Conservation (phyloP, 202 grass and related monocot species). For the Setaria italica region DNA sequence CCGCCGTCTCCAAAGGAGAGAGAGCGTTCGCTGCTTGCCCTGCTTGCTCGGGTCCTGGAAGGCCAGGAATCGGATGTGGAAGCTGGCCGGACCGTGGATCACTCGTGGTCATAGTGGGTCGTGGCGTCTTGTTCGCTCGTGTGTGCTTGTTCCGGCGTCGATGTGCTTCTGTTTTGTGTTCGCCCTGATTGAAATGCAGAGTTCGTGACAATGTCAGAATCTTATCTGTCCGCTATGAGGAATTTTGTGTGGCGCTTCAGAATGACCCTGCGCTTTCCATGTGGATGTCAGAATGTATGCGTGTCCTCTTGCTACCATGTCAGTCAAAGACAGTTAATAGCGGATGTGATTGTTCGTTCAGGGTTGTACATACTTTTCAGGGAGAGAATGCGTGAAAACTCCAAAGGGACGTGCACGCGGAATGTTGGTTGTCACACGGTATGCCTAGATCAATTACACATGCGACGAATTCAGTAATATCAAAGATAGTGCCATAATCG, state of each 20-base stretch:
- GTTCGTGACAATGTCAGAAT: slow-evolving; percentile 5
- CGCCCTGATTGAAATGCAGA: not conserved
- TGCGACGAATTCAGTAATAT: no score
- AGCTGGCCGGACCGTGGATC: slow-evolving; percentile 30
- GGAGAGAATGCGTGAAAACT: not conserved
- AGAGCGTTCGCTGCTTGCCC: slow-evolving; percentile 36
- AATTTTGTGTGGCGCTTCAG: not conserved
- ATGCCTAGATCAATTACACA: no score
- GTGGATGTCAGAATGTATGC: not conserved
- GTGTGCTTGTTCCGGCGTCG: not conserved
- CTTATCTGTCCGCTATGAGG: not conserved
- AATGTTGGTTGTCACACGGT: not conserved
- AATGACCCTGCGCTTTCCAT: not conserved
- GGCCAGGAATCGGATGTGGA: slow-evolving; percentile 33
- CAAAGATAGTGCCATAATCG: no score
- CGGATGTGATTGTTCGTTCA: not conserved
- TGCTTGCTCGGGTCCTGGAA: not conserved
- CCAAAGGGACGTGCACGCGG: not conserved
- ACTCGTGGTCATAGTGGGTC: slow-evolving; percentile 12
- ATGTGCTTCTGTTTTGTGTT: not conserved
- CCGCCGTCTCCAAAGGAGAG: slow-evolving; percentile 78
- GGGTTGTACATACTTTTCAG: not conserved
- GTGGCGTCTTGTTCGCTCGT: not conserved
- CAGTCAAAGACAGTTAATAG: not conserved
- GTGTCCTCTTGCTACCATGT: not conserved